Evolutionary conservation across 2,329 filamentous ascomycete genomes (phyloP), one percentile per base, ranked within the genome.

Genomic region (Falciphora oryzae): DNA sequence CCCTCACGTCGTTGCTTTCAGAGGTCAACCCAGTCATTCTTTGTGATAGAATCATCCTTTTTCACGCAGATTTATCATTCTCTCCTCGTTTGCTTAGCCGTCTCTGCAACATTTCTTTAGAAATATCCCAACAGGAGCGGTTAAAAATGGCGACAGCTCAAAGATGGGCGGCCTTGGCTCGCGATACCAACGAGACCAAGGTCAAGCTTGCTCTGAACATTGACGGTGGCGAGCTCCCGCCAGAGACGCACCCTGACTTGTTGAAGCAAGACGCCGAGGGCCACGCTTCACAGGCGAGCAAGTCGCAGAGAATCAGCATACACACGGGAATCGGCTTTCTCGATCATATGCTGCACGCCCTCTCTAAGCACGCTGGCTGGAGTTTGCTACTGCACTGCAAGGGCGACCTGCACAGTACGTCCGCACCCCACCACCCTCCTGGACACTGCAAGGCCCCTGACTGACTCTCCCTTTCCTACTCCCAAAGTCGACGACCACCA

Each of bases 111-210:
- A n/a, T 53, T 53, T 6, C 7, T 53, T 62, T 29, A 28, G 35
- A 31, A 32, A 57, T 22, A 31, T 27, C 22, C 14, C 22, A 25
- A 53, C 1, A n/a, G 32, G 11, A 53, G 44, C 44, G 22, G 10
- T 13, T 38, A 38, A 62, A 44, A n/a, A 59, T 57, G 53, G 57
- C 57, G 56, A 25, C 62, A 18, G 27, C 62, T 59, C 18, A 35
- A 53, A 59, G 94, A 74, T 92, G 89, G 76, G 88, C 92, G 62
- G 86, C 89, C 64, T 81, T 98, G 71, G 88, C 90, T 69, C 92
- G 95, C 75, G 89, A 94, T 78, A 99, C 95, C 73, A 98, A 98
- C 81, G 95, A 99, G 82, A 99, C 95, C 75, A 97, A 96, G 76
- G 96, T 99, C 77, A 89, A 95, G 75, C 84, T 98, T 68, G 91